Evolutionary conservation across 1,284 basidiomycete species (phyloP), one percentile per base, ranked within the genome.

Genomic region (Testicularia cyperi): DNA sequence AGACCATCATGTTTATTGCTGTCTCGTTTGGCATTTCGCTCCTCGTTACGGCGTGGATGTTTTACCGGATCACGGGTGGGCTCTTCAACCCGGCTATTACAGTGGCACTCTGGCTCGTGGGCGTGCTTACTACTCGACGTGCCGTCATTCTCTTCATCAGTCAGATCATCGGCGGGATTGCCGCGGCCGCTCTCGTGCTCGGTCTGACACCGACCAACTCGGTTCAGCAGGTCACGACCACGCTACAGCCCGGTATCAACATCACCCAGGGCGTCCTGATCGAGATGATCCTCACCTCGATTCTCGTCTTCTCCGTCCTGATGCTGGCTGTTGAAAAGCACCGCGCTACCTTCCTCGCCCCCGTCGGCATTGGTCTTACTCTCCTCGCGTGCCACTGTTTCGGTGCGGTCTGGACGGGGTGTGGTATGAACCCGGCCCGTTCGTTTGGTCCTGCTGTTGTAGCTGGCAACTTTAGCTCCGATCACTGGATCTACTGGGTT

Each of bases 341-440:
- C 68, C 78, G 80, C 19, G 79, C 82, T 0, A 88, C 86, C 0
- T 85, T 86, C 1, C 83, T 88, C 52, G 86, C 87, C 16, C 87
- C 87, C 3, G 77, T 88, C 53, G 85, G 86, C 4, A 85, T 88
- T 43, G 86, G 86, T 7, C 51, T 70, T 2, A 49, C 47, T 6
- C 32, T 65, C 14, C 36, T 70, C 15, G 51, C 54, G 1, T 33
- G 30, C 27, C 65, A 68, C 21, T 39, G 63, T 0, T 55, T 57
- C 20, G 46, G 43, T 3, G 54, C 36, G 0, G 54, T 57, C 0
- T 57, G 54, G 54, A 66, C 51, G 0, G 65, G 79, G 86, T 46
- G 86, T 84, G 80, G 79, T 13, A 82, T 84, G 81, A 88, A 88
- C 70, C 84, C 85, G 2, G 87, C 87, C 12, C 82, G 87, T 57